Evolutionary conservation across 2,329 filamentous ascomycete species (phyloP), one percentile per base, ranked within the genome.

Genomic region (Macrophomina pseudophaseolina): DNA sequence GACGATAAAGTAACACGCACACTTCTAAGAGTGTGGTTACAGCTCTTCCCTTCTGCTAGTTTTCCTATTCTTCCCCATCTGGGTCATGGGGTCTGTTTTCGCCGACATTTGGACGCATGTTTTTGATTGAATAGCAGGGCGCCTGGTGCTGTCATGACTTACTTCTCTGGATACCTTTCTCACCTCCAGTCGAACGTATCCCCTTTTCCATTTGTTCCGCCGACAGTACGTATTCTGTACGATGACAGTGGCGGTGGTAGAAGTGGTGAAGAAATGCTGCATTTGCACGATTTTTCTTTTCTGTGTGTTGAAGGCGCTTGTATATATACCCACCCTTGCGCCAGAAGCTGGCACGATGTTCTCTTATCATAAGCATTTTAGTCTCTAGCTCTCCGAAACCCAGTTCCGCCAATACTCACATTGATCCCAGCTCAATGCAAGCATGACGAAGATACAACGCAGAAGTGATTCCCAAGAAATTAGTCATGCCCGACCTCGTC

Each of bases 101-200:
- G 42, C n/a, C 18, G n/a, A 44, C 42, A 49, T 62, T 62, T 62
- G n/a, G 44, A 18, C 32, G 8, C n/a, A 62, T 51, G 32, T 62
- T 33, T 46, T 46, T 48, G 52, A 16, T 64, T 64, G 60, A n/a
- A 64, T 64, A 64, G 60, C 60, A 64, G 38, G 60, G 48, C 60
- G 60, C 60, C 35, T 42, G 60, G 60, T 64, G 60, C 60, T 64
- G 48, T 49, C 44, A 62, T 62, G n/a, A 40, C 53, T 35, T 53
- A 16, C 60, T 53, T 44, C 51, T 35, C 58, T 38, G 42, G 58
- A 49, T 49, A 49, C 58, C 8, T 62, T 28, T 6, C 28, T 44
- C 54, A n/a, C 38, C 23, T 9, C 40, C 42, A 62, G 58, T 62
- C 58, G 33, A 33, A 62, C 9, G 32, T 16, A 23, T 28, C 33